Evolutionary conservation across 2,329 filamentous ascomycete genomes (phyloP).

Genomic region (Trichocomaceae sp.): DNA sequence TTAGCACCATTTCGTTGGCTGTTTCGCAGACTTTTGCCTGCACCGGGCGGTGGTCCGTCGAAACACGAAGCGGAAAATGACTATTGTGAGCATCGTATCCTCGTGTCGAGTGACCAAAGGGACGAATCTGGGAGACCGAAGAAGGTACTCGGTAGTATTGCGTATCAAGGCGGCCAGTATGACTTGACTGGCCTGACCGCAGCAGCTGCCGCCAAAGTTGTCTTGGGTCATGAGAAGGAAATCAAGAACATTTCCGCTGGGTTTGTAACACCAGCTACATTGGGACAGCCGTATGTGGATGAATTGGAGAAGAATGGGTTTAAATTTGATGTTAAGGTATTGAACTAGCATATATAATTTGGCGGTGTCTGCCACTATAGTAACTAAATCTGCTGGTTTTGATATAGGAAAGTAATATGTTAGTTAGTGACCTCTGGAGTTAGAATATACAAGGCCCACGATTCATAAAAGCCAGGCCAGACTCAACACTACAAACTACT

Average conservation of each 20-base stretch:
- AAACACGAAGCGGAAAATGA: slow-evolving; percentile 38
- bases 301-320: slow-evolving; percentile 40
- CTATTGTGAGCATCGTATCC: slow-evolving; percentile 37
- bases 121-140: slow-evolving; percentile 22
- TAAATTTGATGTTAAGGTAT: slow-evolving; percentile 33
- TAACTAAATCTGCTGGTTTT: background rate
- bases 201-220: slow-evolving; percentile 40
- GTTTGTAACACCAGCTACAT: slow-evolving; percentile 42
- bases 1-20: slow-evolving; percentile 50
- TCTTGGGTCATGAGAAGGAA: slow-evolving; percentile 37
- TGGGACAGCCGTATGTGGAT: slow-evolving; percentile 43
- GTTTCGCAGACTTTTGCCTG: slow-evolving; percentile 41
- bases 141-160: slow-evolving; percentile 38
- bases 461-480: background rate
- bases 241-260: slow-evolving; percentile 37
- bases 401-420: background rate
- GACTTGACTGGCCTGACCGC: slow-evolving; percentile 38
- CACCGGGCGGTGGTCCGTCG: slow-evolving; percentile 46
- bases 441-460: background rate
- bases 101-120: slow-evolving; percentile 39
- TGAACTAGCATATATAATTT: slow-evolving; percentile 18
- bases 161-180: slow-evolving; percentile 39
- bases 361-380: background rate
- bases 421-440: background rate
- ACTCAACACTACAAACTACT: background rate